A percentile compares a stretch with the other conserved stretches of the same genome.
Conservation (phyloP, 495 filamentous ascomycete genomes). For the Coniosporium apollinis region DNA sequence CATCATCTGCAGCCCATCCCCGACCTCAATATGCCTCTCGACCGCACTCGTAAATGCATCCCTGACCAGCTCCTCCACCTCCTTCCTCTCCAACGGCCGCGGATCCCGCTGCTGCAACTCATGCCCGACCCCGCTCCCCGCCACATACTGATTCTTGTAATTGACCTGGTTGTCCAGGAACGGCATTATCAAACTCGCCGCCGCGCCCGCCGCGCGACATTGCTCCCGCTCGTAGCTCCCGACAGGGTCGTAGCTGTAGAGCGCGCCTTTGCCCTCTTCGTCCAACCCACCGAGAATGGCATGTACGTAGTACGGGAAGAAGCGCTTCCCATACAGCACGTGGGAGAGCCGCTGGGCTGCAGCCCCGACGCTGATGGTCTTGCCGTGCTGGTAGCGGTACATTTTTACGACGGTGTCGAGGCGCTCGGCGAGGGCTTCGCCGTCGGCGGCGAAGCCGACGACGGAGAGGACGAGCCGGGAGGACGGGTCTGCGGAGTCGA, state of each 20-base stretch:
- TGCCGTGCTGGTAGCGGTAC: constrained; percentile 91
- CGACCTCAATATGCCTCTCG: constrained; percentile 96
- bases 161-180: constrained; percentile 99
- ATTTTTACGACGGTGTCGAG: constrained; percentile 86
- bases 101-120: constrained; percentile 51
- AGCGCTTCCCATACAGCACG: constrained; percentile 89
- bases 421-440: constrained; percentile 73
- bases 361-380: constrained; percentile 78
- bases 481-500: constrained; percentile 72
- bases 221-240: constrained; percentile 93
- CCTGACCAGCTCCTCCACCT: constrained; percentile 74
- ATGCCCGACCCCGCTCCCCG: constrained; percentile 72
- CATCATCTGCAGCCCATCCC: constrained; percentile 91
- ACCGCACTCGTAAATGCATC: constrained; percentile 97
- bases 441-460: constrained; percentile 90
- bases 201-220: constrained; percentile 89
- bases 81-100: constrained; percentile 46
- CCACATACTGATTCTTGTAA: constrained; percentile 95
- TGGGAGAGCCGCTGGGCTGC: constrained; percentile 86
- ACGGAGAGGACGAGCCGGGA: constrained; percentile 79
- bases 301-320: constrained; percentile 95
- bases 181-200: constrained; percentile 92
- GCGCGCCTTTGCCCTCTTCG: constrained; percentile 82
- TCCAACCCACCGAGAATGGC: constrained; percentile 88
- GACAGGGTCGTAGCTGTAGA: constrained; percentile 96